Evolutionary conservation across 192 early-diverging fungal genomes (phyloP).

Genomic region (Lunasporangiospora selenospora): DNA sequence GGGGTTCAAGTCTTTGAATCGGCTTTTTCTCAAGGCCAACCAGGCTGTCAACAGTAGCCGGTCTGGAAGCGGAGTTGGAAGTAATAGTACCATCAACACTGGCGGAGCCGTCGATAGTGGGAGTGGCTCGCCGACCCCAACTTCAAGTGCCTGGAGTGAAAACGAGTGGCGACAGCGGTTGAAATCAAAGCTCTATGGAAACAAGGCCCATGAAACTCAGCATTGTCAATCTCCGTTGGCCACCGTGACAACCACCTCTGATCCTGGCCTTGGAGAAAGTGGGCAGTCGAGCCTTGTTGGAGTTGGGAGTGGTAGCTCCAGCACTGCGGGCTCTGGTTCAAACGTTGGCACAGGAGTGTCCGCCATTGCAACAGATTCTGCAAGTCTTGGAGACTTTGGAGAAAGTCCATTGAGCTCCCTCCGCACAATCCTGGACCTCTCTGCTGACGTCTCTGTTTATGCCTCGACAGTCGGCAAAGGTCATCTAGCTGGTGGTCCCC

Average conservation of each 20-base stretch:
- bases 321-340: neutral
- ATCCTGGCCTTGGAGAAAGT: neutral
- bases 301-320: neutral
- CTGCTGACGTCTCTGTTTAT: too few relatives aligned
- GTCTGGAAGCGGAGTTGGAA: conserved; percentile 4
- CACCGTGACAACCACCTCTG: conserved; percentile 4
- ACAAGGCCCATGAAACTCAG: neutral
- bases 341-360: too few relatives aligned
- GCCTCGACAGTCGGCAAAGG: too few relatives aligned
- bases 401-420: conserved; percentile 18
- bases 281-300: too few relatives aligned
- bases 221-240: conserved; percentile 5
- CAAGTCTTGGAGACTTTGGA: neutral
- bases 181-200: conserved; percentile 10
- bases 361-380: too few relatives aligned
- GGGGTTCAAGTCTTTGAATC: conserved; percentile 22
- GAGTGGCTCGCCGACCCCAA: neutral
- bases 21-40: conserved; percentile 27
- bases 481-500: too few relatives aligned
- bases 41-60: too few relatives aligned
- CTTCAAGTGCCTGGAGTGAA: neutral
- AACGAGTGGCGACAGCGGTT: conserved; percentile 25
- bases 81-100: neutral
- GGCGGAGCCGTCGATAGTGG: neutral
- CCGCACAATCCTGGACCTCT: neutral